A percentile compares a stretch with the other conserved stretches of the same genome.
These are phyloP conservation scores for Coelastrella sp. DNA, from an alignment of 139 green algal species.

Conservation along the genomic window DNA sequence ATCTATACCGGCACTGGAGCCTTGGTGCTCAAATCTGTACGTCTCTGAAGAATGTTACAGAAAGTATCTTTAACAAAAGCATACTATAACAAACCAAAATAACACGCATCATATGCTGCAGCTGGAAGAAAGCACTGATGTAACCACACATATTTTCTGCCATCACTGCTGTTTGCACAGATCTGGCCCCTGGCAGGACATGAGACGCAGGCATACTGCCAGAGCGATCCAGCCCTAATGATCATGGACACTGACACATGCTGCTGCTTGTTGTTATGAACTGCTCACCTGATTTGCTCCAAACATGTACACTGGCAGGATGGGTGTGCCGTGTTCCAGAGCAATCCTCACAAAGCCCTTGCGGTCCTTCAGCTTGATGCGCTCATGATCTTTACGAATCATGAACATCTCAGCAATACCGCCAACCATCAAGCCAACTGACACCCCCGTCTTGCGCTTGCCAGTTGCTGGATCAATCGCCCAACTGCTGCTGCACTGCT, in stretches of 20 bases:
- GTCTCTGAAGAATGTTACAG: no score
- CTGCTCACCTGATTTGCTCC: slow-evolving; percentile 28
- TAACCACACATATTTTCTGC: no score
- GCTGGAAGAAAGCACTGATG: no score
- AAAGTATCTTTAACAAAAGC: no score
- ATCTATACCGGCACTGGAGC: no score
- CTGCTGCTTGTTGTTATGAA: neutral
- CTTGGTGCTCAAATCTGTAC: no score
- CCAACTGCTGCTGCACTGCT: neutral
- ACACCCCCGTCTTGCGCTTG: slow-evolving; percentile 20
- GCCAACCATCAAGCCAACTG: slow-evolving; percentile 47
- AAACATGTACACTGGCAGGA: slow-evolving; percentile 51
- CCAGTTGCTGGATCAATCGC: neutral
- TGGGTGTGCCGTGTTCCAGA: slow-evolving; percentile 42
- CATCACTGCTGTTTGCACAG: no score
- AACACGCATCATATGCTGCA: no score
- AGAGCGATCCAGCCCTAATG: no score
- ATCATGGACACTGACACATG: neutral
- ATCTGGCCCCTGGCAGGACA: no score
- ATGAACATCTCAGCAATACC: slow-evolving; percentile 58
- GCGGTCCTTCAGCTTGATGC: slow-evolving; percentile 47
- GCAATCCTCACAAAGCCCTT: slow-evolving; percentile 51
- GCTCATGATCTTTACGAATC: slow-evolving; percentile 30
- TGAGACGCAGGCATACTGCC: no score
- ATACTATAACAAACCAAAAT: no score